A percentile compares a stretch with the other conserved stretches of the same genome.
Evolutionary conservation across 2,329 filamentous ascomycete species (phyloP).

Genomic region (Fusarium tanahbumbuense): DNA sequence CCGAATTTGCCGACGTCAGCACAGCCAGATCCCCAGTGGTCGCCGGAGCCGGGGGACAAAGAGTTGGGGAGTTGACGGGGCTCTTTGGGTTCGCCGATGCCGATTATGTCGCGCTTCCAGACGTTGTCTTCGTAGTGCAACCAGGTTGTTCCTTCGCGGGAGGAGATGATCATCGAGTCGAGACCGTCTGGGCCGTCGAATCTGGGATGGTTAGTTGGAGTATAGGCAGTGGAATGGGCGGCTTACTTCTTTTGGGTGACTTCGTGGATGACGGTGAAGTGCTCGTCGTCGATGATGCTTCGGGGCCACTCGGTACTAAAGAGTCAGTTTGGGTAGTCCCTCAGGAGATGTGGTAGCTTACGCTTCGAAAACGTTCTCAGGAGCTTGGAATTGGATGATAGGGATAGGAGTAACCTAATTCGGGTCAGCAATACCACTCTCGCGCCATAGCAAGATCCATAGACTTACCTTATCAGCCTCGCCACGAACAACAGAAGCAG

Average conservation of each 20-base stretch:
- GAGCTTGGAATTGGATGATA: background rate
- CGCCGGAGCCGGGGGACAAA: slow-evolving; percentile 3
- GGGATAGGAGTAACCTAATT: background rate
- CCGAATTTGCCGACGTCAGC: slow-evolving; percentile 11
- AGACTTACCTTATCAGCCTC: background rate
- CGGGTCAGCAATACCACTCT: background rate
- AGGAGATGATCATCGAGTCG: slow-evolving; percentile 9
- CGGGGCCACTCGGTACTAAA: background rate
- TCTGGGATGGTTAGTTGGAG: background rate
- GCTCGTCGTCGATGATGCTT: slow-evolving; percentile 3
- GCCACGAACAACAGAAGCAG: background rate
- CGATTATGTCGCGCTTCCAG: slow-evolving; percentile 16
- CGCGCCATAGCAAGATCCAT: background rate
- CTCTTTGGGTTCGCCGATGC: slow-evolving; percentile 8
- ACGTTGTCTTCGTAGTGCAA: slow-evolving; percentile 7
- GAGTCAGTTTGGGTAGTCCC: fast-evolving
- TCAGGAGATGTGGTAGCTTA: background rate
- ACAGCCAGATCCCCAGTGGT: slow-evolving; percentile 9
- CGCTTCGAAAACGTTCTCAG: background rate
- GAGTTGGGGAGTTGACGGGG: background rate
- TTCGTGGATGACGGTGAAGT: slow-evolving; percentile 5
- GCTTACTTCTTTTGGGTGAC: background rate
- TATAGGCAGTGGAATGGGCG: too few species aligned
- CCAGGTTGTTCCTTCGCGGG: slow-evolving; percentile 8
- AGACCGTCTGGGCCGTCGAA: slow-evolving; percentile 4